Evolutionary conservation across 192 early-diverging fungal genomes (phyloP).

Genomic region (Entrophospora sp.): DNA sequence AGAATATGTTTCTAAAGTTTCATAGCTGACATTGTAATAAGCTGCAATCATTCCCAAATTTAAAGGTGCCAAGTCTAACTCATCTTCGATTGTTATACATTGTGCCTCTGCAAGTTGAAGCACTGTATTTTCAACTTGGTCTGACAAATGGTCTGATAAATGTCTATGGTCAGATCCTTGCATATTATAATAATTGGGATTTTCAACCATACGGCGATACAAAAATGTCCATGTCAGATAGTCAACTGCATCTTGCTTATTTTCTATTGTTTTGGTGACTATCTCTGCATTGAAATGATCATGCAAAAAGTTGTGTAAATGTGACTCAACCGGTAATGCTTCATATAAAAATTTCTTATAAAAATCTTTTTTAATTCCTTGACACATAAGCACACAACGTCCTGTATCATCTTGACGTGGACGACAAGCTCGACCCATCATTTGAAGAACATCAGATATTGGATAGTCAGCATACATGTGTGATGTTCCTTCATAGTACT

Average conservation of each 20-base stretch:
- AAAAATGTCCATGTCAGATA: constrained; percentile 98
- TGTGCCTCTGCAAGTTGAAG: constrained; percentile 80
- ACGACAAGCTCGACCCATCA: constrained; percentile 90
- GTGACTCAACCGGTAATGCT: constrained; percentile 90
- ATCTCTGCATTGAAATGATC: constrained; percentile 98
- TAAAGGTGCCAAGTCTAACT: constrained; percentile 67
- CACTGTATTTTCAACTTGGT: constrained; percentile 86
- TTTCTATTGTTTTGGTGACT: constrained; percentile 89
- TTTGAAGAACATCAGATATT: constrained; percentile 93
- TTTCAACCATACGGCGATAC: constrained; percentile 91
- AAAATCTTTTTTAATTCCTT: constrained; percentile 87
- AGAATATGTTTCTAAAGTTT: constrained; percentile 90
- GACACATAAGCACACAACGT: constrained; percentile 88
- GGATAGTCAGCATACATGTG: constrained; percentile 95
- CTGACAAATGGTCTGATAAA: constrained; percentile 87
- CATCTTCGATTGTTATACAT: constrained; percentile 66
- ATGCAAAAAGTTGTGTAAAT: constrained; percentile 87
- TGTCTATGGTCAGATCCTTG: constrained; percentile 81
- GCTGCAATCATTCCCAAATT: constrained; percentile 97
- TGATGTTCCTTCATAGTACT: constrained; percentile 88
- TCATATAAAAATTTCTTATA: constrained; percentile 98
- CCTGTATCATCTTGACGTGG: constrained; percentile 57
- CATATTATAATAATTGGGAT: constrained; percentile 95
- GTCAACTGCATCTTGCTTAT: constrained; percentile 98
- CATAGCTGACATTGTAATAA: constrained; percentile 93